Conservation (phyloP, 2,329 filamentous ascomycete genomes). For the Pseudogymnoascus sp. region DNA sequence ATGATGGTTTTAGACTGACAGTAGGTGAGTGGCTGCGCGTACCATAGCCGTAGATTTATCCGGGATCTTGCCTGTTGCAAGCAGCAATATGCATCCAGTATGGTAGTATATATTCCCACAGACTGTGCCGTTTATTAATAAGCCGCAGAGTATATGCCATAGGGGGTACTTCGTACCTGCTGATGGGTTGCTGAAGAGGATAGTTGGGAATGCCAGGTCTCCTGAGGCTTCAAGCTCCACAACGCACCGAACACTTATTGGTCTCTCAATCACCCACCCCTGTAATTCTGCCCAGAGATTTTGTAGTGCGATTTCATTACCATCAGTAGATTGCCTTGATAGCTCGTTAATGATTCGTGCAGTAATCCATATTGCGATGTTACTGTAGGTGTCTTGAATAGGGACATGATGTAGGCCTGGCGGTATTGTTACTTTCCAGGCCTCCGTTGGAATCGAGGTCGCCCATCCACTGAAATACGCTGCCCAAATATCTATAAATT, state of each 20-base stretch:
- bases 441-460: not conserved
- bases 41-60: not conserved
- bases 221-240: constrained; percentile 9
- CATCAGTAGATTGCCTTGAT: not conserved
- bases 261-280: constrained; percentile 10
- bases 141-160: not conserved
- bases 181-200: constrained; percentile 9
- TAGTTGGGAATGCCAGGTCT: constrained; percentile 10
- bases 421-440: not conserved
- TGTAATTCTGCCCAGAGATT: constrained; percentile 11
- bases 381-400: constrained; percentile 11
- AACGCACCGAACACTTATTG: constrained; percentile 5
- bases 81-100: constrained; percentile 9
- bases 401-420: not conserved
- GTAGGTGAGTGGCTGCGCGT: not conserved
- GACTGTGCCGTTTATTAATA: not conserved
- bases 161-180: not conserved
- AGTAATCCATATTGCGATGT: constrained; percentile 7
- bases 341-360: constrained; percentile 11
- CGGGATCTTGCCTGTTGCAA: not conserved
- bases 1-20: not conserved
- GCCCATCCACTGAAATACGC: not conserved
- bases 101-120: constrained; percentile 10
- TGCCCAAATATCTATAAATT: constrained; percentile 7
- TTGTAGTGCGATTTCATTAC: not conserved